phyloP scores from a whole-genome alignment of 495 filamentous ascomycete species.

The Neurospora discreta region DNA sequence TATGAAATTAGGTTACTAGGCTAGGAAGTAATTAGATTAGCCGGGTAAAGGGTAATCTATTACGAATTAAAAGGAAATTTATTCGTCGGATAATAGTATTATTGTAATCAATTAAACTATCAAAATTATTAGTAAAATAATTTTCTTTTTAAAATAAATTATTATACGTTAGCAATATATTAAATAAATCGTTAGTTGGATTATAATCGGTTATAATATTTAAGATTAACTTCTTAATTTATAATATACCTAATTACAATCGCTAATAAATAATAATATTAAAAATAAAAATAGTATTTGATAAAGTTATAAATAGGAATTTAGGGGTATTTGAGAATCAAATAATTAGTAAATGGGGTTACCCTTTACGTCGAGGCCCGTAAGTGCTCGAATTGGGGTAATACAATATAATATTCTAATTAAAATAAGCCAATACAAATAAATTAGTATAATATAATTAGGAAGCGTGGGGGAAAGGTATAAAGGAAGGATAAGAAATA shows the following conservation, averaged over 20 bases:
- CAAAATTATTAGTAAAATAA: too few species aligned
- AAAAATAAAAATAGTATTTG: background rate
- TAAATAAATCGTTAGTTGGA: rapidly evolving
- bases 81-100: too few species aligned
- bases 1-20: too few species aligned
- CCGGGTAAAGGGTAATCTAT: too few species aligned
- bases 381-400: background rate
- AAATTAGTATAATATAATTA: background rate
- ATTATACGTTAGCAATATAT: too few species aligned
- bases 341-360: background rate
- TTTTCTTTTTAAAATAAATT: too few species aligned
- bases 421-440: background rate
- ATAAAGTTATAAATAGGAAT: background rate
- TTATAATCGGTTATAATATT: too few species aligned
- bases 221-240: background rate
- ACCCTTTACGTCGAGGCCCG: background rate
- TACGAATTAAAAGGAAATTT: too few species aligned
- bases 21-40: too few species aligned
- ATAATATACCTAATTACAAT: background rate
- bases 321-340: background rate
- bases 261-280: background rate
- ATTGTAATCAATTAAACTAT: too few species aligned
- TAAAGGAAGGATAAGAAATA: background rate
- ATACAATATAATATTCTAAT: background rate
- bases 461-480: background rate